Evolutionary conservation across 345 rosid genomes (phyloP).

Genomic region (Citrus hindsii): DNA sequence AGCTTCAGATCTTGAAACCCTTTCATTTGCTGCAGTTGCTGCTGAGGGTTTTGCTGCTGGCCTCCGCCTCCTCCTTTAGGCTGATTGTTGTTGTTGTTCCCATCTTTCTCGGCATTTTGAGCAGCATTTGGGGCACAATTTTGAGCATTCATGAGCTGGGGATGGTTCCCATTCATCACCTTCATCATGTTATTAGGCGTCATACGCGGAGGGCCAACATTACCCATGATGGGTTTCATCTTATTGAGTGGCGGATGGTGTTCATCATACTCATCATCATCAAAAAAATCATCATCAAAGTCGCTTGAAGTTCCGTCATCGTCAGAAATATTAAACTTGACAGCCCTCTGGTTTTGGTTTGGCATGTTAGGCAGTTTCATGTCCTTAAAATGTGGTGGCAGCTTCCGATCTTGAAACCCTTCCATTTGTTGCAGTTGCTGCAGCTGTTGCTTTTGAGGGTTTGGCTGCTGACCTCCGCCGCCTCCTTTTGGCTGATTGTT

Average conservation of each 20-base stretch:
- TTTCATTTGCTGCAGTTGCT: conserved; percentile 63
- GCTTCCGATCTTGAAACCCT: conserved; percentile 64
- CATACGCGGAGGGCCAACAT: no score
- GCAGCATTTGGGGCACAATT: conserved; percentile 40
- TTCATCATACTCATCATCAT: no score
- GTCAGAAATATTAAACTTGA: no score
- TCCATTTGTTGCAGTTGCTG: conserved; percentile 70
- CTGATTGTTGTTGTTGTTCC: conserved; percentile 36
- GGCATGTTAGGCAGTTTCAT: conserved; percentile 39
- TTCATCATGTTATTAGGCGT: neutral
- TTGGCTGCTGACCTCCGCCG: conserved; percentile 11
- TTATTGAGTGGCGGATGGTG: no score
- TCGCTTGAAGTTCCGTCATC: rapidly evolving
- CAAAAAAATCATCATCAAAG: no score
- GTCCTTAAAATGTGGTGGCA: conserved; percentile 59
- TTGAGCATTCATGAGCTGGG: conserved; percentile 51
- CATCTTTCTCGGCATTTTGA: conserved; percentile 42
- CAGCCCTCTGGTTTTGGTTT: no score
- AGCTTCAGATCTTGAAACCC: conserved; percentile 67
- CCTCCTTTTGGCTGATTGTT: conserved; percentile 12
- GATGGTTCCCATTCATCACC: conserved; percentile 46
- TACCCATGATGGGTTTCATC: no score
- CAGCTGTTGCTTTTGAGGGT: conserved; percentile 15
- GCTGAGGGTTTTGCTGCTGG: conserved; percentile 44
- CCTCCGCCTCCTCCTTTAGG: conserved; percentile 42